Evolutionary conservation across 2,329 filamentous ascomycete genomes (phyloP).

Genomic region (Ceratocystis variospora): DNA sequence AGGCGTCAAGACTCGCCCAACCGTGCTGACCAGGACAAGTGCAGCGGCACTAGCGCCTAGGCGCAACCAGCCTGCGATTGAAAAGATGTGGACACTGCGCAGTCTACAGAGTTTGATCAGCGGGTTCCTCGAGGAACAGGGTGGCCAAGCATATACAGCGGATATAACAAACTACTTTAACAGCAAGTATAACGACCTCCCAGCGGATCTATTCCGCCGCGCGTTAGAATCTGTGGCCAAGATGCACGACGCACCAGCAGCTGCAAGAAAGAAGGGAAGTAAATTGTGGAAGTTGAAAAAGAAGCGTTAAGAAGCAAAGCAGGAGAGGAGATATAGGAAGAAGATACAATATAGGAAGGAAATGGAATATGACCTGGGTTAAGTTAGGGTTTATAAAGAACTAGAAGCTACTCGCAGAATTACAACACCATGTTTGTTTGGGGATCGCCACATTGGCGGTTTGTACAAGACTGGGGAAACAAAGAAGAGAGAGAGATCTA

Average conservation of each 20-base stretch:
- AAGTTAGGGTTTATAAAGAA: background rate
- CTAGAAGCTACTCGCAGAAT: background rate
- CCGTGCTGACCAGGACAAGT: slow-evolving; percentile 27
- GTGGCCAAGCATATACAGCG: slow-evolving; percentile 53
- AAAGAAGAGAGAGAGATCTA: background rate
- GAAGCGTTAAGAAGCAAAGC: background rate
- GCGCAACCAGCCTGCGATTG: slow-evolving; percentile 30
- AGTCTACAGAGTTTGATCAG: slow-evolving; percentile 13
- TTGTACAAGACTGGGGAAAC: background rate
- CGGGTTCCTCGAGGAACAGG: slow-evolving; percentile 63
- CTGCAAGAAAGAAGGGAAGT: slow-evolving; percentile 35
- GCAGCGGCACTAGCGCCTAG: slow-evolving; percentile 25
- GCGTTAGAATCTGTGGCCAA: slow-evolving; percentile 65
- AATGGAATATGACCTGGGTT: background rate
- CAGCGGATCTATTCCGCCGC: slow-evolving; percentile 48
- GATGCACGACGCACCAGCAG: slow-evolving; percentile 39
- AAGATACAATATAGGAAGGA: background rate
- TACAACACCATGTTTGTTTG: background rate
- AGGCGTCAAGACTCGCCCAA: slow-evolving; percentile 49
- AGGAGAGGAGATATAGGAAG: background rate
- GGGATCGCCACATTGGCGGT: background rate
- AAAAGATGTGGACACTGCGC: slow-evolving; percentile 16
- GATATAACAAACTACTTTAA: slow-evolving; percentile 30
- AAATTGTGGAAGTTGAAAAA: slow-evolving; percentile 40
- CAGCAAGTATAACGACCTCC: slow-evolving; percentile 16